These are phyloP conservation scores for Neckera pumila DNA, from an alignment of 225 moss, liverwort and hornwort species.

Conservation along the genomic window DNA sequence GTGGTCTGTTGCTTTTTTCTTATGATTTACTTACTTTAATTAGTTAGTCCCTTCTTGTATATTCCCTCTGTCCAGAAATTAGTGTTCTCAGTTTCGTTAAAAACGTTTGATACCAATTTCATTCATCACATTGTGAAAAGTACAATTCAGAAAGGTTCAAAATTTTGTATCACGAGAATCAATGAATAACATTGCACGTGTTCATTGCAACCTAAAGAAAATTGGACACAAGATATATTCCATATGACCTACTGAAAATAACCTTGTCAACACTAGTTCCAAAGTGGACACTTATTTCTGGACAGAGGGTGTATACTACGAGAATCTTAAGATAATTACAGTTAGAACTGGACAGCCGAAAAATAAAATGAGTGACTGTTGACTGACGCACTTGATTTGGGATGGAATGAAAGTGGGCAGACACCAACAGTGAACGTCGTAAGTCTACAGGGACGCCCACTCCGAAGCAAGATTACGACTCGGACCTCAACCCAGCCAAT, in stretches of 20 bases:
- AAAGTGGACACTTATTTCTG: background rate
- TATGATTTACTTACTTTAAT: background rate
- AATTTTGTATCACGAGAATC: background rate
- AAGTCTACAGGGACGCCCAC: conserved; percentile 13
- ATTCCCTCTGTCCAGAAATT: background rate
- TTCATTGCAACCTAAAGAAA: background rate
- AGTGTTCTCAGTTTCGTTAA: background rate
- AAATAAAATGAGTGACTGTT: background rate
- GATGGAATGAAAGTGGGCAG: conserved; percentile 45
- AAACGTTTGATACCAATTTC: background rate
- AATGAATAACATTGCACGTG: background rate
- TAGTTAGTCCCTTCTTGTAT: background rate
- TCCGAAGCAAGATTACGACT: conserved; percentile 11
- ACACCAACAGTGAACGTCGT: conserved; percentile 12
- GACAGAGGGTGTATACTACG: background rate
- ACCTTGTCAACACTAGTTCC: no score
- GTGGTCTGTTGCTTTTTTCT: background rate
- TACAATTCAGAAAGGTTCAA: background rate
- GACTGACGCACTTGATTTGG: background rate
- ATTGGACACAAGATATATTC: background rate
- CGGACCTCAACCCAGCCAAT: conserved; percentile 50
- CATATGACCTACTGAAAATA: background rate
- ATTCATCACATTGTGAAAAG: background rate
- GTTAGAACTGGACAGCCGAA: background rate
- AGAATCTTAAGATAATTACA: background rate